Percentiles rank a stretch among this genome's conserved stretches.
phyloP scores from a whole-genome alignment of 345 rosid genomes.

The Linum usitatissimum region DNA sequence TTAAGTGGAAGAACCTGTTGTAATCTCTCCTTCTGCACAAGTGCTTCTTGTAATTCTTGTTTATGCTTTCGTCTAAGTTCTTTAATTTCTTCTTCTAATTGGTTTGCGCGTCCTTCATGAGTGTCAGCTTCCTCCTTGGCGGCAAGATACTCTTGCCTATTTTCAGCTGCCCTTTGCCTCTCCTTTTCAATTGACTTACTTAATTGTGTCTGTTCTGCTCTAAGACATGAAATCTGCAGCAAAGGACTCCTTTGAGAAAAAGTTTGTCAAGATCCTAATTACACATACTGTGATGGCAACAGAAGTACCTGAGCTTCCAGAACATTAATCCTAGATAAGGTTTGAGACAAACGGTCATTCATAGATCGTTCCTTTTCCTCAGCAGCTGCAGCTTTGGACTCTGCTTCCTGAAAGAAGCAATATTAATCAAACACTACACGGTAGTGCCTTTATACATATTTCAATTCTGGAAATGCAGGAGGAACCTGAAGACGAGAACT shows the following conservation, averaged over 20 bases:
- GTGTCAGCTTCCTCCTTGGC: conserved; percentile 99
- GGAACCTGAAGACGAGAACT: conserved; percentile 81
- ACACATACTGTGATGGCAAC: conserved; percentile 5
- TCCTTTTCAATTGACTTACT: conserved; percentile 94
- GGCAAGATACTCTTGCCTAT: conserved; percentile 89
- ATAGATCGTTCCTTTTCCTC: conserved; percentile 91
- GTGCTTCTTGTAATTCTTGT: conserved; percentile 79
- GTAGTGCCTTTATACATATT: neutral
- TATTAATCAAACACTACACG: conserved; percentile 4
- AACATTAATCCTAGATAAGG: conserved; percentile 87
- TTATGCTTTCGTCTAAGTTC: conserved; percentile 75
- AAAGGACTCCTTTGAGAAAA: conserved; percentile 24
- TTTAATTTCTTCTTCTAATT: conserved; percentile 72
- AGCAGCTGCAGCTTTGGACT: conserved; percentile 78
- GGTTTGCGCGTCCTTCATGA: conserved; percentile 79
- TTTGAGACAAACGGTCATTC: conserved; percentile 90
- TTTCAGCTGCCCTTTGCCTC: conserved; percentile 95
- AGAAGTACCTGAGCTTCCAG: conserved; percentile 88
- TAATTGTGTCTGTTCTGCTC: conserved; percentile 92
- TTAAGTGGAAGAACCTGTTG: conserved; percentile 51
- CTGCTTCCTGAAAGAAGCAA: conserved; percentile 60
- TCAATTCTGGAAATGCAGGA: conserved; percentile 10
- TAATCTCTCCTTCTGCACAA: conserved; percentile 61
- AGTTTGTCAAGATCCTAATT: conserved; percentile 12
- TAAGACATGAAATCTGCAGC: conserved; percentile 82